phyloP scores from a whole-genome alignment of 345 rosid genomes.

The Brassica incana region DNA sequence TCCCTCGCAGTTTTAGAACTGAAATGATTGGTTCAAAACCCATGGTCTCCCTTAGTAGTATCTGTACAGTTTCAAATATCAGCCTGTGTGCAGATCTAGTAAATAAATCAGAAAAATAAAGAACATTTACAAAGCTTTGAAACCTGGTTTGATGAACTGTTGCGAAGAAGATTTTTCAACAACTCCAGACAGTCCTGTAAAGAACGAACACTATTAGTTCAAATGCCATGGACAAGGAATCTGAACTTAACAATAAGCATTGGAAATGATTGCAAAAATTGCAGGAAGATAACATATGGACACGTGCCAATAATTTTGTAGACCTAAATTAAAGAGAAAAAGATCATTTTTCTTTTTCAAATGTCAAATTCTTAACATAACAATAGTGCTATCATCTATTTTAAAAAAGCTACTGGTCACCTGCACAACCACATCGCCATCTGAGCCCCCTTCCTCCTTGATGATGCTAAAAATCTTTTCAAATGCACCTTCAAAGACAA shows the following conservation, averaged over 20 bases:
- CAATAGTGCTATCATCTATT: background rate
- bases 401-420: conserved; percentile 38
- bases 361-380: background rate
- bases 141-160: conserved; percentile 89
- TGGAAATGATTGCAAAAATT: background rate
- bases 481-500: conserved; percentile 95
- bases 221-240: conserved; percentile 16
- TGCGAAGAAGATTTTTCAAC: conserved; percentile 87
- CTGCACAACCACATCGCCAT: conserved; percentile 99
- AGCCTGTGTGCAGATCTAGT: conserved; percentile 27
- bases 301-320: background rate
- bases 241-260: conserved; percentile 11
- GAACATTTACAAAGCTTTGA: conserved; percentile 25
- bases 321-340: background rate
- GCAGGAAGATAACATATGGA: conserved; percentile 11
- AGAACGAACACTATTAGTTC: conserved; percentile 19
- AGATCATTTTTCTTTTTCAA: background rate
- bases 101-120: background rate
- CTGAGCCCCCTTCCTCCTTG: conserved; percentile 94
- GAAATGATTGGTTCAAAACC: conserved; percentile 84
- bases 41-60: conserved; percentile 83
- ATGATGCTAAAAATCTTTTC: conserved; percentile 92
- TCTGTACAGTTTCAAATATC: conserved; percentile 47
- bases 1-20: conserved; percentile 74
- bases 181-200: conserved; percentile 91